Evolutionary conservation across 2,329 filamentous ascomycete genomes (phyloP).

Genomic region (Nemania serpens): DNA sequence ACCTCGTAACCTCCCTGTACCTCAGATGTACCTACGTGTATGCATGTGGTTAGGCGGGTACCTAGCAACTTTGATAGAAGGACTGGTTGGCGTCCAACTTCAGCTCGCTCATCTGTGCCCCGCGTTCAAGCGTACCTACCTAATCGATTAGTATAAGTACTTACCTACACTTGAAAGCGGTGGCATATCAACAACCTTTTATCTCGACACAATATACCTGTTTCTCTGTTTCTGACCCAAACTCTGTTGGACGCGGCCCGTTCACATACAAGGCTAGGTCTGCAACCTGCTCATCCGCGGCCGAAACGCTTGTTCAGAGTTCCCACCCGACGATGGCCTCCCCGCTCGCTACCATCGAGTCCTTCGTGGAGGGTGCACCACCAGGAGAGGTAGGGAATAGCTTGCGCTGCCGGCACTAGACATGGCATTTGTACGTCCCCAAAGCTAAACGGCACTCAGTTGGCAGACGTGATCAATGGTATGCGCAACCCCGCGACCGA

Average conservation of each 20-base stretch:
- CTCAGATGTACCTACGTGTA: too few relatives aligned
- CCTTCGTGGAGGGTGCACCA: constrained; percentile 91
- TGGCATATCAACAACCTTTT: neutral
- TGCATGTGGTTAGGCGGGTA: too few relatives aligned
- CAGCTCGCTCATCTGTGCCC: neutral
- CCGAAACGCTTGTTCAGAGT: neutral
- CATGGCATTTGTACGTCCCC: neutral
- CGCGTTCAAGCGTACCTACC: neutral
- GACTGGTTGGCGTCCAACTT: neutral
- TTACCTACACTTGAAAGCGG: neutral
- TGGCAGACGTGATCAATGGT: constrained; percentile 88
- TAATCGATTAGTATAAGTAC: too few relatives aligned
- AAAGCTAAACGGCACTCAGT: constrained; percentile 53
- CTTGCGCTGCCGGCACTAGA: constrained; percentile 30
- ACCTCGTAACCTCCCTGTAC: too few relatives aligned
- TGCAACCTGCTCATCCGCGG: neutral
- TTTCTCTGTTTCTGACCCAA: too few relatives aligned
- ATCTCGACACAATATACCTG: neutral
- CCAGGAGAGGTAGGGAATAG: constrained; percentile 81
- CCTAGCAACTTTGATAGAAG: neutral
- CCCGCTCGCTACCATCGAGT: constrained; percentile 67
- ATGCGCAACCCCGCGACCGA: constrained; percentile 40
- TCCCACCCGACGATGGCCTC: constrained; percentile 40
- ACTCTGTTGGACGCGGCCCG: neutral
- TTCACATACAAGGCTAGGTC: neutral